Evolutionary conservation across 2,329 filamentous ascomycete species (phyloP).

Genomic region (Emericellopsis atlantica): DNA sequence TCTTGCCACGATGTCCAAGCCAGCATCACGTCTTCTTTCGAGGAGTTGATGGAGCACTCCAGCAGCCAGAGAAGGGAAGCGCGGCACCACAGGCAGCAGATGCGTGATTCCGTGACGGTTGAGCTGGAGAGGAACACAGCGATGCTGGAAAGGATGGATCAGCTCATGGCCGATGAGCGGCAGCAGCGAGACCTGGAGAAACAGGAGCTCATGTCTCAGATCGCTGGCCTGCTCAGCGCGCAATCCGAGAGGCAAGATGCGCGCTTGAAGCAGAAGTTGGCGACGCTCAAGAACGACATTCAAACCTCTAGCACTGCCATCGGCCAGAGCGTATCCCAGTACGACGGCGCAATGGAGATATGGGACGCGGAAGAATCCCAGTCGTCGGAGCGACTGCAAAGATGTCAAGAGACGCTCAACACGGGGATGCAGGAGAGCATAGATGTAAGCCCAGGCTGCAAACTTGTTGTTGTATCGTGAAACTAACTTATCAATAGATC

Average conservation of each 20-base stretch:
- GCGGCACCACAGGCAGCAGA: conserved; percentile 56
- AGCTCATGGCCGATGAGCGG: conserved; percentile 65
- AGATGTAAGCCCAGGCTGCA: no score
- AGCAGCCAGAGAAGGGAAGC: conserved; percentile 67
- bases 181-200: conserved; percentile 61
- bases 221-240: conserved; percentile 61
- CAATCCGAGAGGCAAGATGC: conserved; percentile 63
- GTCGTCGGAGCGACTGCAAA: conserved; percentile 64
- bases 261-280: conserved; percentile 50
- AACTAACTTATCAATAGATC: conserved; percentile 55
- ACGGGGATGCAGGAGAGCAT: no score
- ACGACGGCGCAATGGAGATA: conserved; percentile 57
- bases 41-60: conserved; percentile 64
- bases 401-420: conserved; percentile 46
- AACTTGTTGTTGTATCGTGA: no score
- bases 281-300: conserved; percentile 49
- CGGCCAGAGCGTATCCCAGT: conserved; percentile 51
- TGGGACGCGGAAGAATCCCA: conserved; percentile 61
- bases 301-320: conserved; percentile 48
- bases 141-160: conserved; percentile 53
- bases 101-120: conserved; percentile 56
- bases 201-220: conserved; percentile 60
- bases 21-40: conserved; percentile 79
- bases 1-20: conserved; percentile 76
- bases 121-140: conserved; percentile 56